These are phyloP conservation scores for Talaromyces sp. DNA, from an alignment of 2,329 filamentous ascomycete species.

Conservation along the genomic window DNA sequence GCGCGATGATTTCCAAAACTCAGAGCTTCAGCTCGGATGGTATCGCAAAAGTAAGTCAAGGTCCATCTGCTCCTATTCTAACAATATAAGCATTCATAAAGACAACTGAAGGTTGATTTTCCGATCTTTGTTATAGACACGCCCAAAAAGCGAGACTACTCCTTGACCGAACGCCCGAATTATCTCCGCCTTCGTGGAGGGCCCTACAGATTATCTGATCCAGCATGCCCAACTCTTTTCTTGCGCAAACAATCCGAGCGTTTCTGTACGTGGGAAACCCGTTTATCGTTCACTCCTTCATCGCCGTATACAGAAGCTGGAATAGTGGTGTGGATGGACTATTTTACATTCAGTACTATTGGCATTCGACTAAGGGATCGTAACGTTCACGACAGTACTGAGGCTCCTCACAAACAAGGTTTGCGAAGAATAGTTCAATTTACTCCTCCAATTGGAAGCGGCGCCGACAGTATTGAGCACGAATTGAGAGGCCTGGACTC, in stretches of 20 bases:
- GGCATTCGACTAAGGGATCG: slow-evolving; percentile 33
- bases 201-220: not conserved
- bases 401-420: not conserved
- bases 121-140: slow-evolving; percentile 38
- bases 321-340: slow-evolving; percentile 53
- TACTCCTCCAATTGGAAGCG: not conserved
- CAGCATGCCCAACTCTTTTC: not conserved
- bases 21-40: slow-evolving; percentile 32
- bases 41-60: slow-evolving; percentile 40
- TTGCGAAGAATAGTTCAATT: not conserved
- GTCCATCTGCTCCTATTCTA: not conserved
- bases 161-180: slow-evolving; percentile 31
- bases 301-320: slow-evolving; percentile 50
- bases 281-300: slow-evolving; percentile 46
- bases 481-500: not conserved
- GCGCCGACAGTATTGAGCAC: not conserved
- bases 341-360: slow-evolving; percentile 45
- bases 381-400: not conserved
- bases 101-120: not conserved
- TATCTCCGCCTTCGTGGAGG: not conserved
- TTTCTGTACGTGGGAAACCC: not conserved
- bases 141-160: slow-evolving; percentile 47
- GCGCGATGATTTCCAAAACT: slow-evolving; percentile 32
- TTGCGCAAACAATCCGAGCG: not conserved
- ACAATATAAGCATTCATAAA: not conserved